Evolutionary conservation across 352 stramenopile species (phyloP).

Genomic region (Thalassiosira gravida): DNA sequence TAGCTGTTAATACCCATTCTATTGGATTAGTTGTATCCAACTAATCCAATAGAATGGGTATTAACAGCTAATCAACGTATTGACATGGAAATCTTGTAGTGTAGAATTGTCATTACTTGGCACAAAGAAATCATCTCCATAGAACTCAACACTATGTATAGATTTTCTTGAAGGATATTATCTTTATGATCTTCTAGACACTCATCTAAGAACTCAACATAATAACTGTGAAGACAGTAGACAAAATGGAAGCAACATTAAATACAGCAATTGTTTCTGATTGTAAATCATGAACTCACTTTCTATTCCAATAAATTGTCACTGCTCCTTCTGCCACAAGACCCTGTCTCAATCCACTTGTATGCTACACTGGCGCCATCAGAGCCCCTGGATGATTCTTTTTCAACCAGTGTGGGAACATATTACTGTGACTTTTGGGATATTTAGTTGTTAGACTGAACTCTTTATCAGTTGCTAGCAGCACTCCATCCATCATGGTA

Average conservation of each 20-base stretch:
- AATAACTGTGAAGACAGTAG: constrained; percentile 22
- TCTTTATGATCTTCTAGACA: neutral
- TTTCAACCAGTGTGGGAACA: constrained; percentile 26
- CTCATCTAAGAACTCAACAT: constrained; percentile 6
- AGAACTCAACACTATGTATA: constrained; percentile 31
- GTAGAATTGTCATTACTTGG: constrained; percentile 27
- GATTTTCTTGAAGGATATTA: constrained; percentile 30
- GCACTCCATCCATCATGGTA: constrained; percentile 14
- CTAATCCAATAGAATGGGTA: neutral
- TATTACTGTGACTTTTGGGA: constrained; percentile 22
- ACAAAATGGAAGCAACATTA: constrained; percentile 18
- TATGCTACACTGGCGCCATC: constrained; percentile 1
- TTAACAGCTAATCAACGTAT: constrained; percentile 4
- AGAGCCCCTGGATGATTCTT: constrained; percentile 27
- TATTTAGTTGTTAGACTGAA: constrained; percentile 25
- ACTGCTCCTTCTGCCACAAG: constrained; percentile 17
- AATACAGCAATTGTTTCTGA: neutral
- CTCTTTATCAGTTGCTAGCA: constrained; percentile 27
- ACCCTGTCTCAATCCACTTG: constrained; percentile 26
- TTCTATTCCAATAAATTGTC: constrained; percentile 29
- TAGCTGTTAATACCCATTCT: too few relatives aligned
- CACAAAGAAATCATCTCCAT: constrained; percentile 27
- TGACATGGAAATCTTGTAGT: constrained; percentile 30
- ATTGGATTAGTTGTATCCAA: neutral
- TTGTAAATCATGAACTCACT: neutral